Conservation (phyloP, 179 eudicot genomes). For the Patellifolia procumbens region DNA sequence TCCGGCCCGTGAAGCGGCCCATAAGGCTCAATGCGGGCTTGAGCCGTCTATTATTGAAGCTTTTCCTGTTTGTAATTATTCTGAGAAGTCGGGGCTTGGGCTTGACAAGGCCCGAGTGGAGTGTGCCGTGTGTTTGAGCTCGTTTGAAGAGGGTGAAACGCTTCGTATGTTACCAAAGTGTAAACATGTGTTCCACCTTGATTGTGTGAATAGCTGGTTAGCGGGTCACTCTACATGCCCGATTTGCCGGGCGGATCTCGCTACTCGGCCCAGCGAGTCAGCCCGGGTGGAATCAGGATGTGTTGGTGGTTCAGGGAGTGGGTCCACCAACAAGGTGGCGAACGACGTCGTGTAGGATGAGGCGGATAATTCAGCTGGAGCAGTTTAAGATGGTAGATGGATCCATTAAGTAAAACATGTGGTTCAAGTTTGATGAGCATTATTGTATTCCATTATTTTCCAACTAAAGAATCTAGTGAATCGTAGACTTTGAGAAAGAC, state of each 20-base stretch:
- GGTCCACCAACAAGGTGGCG: background rate
- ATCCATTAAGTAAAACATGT: background rate
- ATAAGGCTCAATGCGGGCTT: background rate
- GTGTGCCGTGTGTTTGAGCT: conserved; percentile 12
- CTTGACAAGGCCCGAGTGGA: background rate
- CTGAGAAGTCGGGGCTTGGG: background rate
- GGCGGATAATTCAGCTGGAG: background rate
- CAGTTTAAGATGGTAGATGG: background rate
- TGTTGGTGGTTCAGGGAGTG: background rate
- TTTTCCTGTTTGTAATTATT: background rate
- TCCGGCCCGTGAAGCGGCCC: background rate
- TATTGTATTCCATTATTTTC: background rate
- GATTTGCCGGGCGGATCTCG: background rate
- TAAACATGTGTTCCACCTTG: conserved; percentile 9
- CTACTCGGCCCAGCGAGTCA: background rate
- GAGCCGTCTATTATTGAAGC: background rate
- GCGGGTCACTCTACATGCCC: conserved; percentile 4
- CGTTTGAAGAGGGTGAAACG: background rate
- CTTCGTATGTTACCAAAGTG: background rate
- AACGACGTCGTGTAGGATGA: conserved; percentile 2
- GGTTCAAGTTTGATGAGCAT: background rate
- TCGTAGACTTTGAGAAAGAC: no score
- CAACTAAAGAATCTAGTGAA: background rate
- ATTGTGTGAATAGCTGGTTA: conserved; percentile 12
- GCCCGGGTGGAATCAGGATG: background rate